phyloP scores from a whole-genome alignment of 1,139 yeast genomes.

The Ogataea hybrid region DNA sequence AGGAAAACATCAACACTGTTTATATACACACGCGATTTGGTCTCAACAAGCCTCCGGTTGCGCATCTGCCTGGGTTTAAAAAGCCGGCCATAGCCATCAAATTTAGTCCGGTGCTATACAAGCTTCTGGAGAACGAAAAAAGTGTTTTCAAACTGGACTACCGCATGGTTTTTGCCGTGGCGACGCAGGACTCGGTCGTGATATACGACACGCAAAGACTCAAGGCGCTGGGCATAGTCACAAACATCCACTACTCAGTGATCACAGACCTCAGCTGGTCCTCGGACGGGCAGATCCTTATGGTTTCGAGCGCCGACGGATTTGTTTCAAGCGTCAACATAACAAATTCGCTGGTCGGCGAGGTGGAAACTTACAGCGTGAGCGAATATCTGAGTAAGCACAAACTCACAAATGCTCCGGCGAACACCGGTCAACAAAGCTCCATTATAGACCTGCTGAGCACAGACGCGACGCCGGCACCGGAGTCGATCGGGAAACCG shows the following conservation, averaged over 20 bases:
- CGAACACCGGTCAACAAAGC: neutral
- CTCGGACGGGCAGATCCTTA: constrained; percentile 64
- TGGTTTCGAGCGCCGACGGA: constrained; percentile 92
- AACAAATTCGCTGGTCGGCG: constrained; percentile 25
- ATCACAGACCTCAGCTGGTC: constrained; percentile 90
- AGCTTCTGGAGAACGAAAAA: constrained; percentile 31
- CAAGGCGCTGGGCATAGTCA: constrained; percentile 68
- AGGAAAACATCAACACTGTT: constrained; percentile 58
- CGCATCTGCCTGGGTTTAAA: constrained; percentile 72
- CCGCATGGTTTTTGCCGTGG: constrained; percentile 85
- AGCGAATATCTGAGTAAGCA: constrained; percentile 11
- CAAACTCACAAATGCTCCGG: too few species aligned
- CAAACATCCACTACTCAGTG: constrained; percentile 83
- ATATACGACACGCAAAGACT: constrained; percentile 75
- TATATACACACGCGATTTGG: constrained; percentile 74
- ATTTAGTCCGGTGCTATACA: constrained; percentile 69
- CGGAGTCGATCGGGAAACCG: constrained; percentile 6
- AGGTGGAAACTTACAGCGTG: constrained; percentile 20
- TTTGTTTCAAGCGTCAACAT: constrained; percentile 73
- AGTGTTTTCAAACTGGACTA: constrained; percentile 60
- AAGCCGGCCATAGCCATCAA: constrained; percentile 83
- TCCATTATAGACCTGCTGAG: constrained; percentile 16
- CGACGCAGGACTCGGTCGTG: constrained; percentile 84
- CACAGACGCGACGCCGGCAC: neutral
- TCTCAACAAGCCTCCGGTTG: constrained; percentile 65